Evolutionary conservation across 1,284 basidiomycete species (phyloP).

Genomic region (Ceraceosorus bombacis): DNA sequence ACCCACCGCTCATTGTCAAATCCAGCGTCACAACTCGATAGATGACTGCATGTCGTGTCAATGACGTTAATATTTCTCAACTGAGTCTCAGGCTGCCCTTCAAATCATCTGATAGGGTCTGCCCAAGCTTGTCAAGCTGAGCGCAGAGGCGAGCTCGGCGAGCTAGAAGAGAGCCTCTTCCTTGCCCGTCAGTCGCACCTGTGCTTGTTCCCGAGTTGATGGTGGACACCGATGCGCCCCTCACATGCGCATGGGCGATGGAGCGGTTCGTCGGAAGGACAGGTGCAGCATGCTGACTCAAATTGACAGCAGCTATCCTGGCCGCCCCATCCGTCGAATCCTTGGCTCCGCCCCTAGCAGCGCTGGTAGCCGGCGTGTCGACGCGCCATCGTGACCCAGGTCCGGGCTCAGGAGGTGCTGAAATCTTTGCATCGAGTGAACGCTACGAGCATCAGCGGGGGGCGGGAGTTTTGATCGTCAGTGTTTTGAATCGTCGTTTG

Average conservation of each 20-base stretch:
- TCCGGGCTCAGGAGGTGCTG: constrained; percentile 21
- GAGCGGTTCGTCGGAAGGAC: background rate
- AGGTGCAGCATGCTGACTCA: background rate
- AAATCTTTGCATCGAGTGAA: constrained; percentile 25
- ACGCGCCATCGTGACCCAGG: constrained; percentile 34
- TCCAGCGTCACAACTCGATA: too few relatives aligned
- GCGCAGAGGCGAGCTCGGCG: constrained; percentile 20
- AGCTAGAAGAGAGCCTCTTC: constrained; percentile 10
- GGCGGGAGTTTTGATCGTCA: too few relatives aligned
- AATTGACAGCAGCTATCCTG: background rate
- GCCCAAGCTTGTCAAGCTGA: constrained; percentile 25
- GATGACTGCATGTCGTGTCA: too few relatives aligned
- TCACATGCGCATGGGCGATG: background rate
- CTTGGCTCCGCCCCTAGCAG: background rate
- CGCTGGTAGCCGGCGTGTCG: constrained; percentile 6
- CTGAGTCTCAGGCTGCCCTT: background rate
- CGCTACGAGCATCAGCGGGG: constrained; percentile 4
- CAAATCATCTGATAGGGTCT: constrained; percentile 33
- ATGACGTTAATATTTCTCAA: too few relatives aligned
- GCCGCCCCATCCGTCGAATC: background rate
- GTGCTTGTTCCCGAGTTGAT: constrained; percentile 4
- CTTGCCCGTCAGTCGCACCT: background rate
- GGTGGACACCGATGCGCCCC: background rate
- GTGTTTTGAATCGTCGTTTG: background rate
- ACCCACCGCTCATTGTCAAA: too few relatives aligned